These are phyloP conservation scores for Priceomyces fermenticarens DNA, from an alignment of 805 yeast species.

Conservation along the genomic window DNA sequence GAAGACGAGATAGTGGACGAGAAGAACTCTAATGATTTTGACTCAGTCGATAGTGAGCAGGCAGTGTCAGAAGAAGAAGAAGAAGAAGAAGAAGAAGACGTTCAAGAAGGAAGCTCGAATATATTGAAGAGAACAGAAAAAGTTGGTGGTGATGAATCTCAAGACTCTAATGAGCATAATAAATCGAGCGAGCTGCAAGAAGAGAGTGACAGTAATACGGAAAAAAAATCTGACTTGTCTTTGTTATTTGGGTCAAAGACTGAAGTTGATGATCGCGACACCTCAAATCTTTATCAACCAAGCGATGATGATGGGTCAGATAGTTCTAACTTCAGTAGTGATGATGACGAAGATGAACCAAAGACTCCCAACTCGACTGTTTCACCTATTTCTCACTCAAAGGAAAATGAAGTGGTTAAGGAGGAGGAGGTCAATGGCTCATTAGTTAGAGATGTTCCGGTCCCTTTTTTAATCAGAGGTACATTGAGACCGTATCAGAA, in stretches of 20 bases:
- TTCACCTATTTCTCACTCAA: constrained; percentile 5
- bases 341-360: constrained; percentile 30
- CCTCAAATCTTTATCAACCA: constrained; percentile 16
- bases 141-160: constrained; percentile 9
- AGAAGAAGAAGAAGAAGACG: constrained; percentile 5
- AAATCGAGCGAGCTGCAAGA: neutral
- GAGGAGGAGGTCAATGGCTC: constrained; percentile 40
- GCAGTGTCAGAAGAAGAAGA: constrained; percentile 13
- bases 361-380: constrained; percentile 24
- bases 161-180: constrained; percentile 8
- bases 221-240: constrained; percentile 13
- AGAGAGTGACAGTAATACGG: constrained; percentile 6
- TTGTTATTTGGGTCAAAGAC: constrained; percentile 10
- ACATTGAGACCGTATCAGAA: constrained; percentile 86
- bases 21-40: neutral
- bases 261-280: constrained; percentile 12
- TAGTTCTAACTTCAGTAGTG: constrained; percentile 18
- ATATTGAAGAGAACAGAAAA: neutral
- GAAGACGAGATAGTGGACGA: neutral
- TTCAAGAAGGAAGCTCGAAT: too few species aligned
- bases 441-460: constrained; percentile 61
- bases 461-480: constrained; percentile 77
- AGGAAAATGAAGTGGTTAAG: constrained; percentile 9
- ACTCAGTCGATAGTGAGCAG: constrained; percentile 14
- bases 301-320: constrained; percentile 12